Evolutionary conservation across 2,329 filamentous ascomycete genomes (phyloP).

Genomic region (Chaetomium sp.): DNA sequence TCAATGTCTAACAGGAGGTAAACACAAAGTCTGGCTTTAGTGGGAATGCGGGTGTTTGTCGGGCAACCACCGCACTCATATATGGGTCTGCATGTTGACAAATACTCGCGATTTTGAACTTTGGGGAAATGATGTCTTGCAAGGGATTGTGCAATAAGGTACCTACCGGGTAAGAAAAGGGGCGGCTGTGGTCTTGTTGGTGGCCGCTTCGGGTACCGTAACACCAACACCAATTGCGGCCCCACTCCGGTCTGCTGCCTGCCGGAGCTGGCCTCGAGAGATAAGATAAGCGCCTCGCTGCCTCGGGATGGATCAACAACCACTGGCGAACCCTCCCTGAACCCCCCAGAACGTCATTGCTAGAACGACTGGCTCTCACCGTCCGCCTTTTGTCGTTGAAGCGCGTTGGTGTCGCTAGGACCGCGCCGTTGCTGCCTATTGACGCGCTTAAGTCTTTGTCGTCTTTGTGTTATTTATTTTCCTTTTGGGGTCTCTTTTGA

Average conservation of each 20-base stretch:
- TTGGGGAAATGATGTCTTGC: too few species aligned
- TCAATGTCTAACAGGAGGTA: too few species aligned
- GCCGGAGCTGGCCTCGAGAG: not conserved
- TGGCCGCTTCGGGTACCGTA: not conserved
- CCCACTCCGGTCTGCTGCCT: not conserved
- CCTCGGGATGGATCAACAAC: too few species aligned
- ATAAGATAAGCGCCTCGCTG: slow-evolving; percentile 19
- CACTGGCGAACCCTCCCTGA: not conserved
- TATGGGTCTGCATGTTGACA: too few species aligned
- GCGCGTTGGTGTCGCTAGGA: not conserved
- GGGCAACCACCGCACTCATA: too few species aligned
- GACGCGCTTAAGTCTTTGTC: not conserved
- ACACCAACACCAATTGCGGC: not conserved
- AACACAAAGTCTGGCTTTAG: too few species aligned
- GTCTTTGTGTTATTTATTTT: not conserved
- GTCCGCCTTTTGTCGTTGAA: not conserved
- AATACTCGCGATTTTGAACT: too few species aligned
- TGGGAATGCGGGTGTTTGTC: too few species aligned
- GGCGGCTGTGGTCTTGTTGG: not conserved
- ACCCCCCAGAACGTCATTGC: slow-evolving; percentile 12
- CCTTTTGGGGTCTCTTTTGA: not conserved
- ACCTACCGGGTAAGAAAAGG: not conserved
- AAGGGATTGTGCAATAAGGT: too few species aligned
- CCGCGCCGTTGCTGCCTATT: slow-evolving; percentile 5
- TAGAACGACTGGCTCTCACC: not conserved